A percentile compares a stretch with the other conserved stretches of the same genome.
Evolutionary conservation across 352 stramenopile genomes (phyloP).

Genomic region (Halophytophthora polymorphica): DNA sequence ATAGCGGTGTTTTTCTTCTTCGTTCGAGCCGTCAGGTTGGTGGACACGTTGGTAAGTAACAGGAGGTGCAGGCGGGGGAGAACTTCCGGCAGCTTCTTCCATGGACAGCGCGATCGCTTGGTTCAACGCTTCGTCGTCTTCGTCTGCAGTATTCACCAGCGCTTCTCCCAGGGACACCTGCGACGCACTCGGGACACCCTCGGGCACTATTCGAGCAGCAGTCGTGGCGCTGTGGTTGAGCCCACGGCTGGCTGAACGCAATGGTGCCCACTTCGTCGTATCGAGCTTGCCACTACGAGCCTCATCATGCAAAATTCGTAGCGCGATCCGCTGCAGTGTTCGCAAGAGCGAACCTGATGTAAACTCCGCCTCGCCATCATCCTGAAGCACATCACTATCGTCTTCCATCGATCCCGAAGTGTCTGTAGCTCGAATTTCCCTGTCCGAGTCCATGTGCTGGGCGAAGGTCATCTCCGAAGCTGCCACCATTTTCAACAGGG

Average conservation of each 20-base stretch:
- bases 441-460: slow-evolving; percentile 11
- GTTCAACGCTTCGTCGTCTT: slow-evolving; percentile 30
- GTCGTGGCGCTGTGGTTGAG: slow-evolving; percentile 1
- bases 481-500: slow-evolving; percentile 77
- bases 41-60: neutral
- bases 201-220: neutral
- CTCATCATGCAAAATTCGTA: slow-evolving; percentile 64
- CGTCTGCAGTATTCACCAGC: slow-evolving; percentile 9
- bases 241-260: neutral
- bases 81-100: slow-evolving; percentile 15
- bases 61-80: slow-evolving; percentile 4
- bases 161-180: slow-evolving; percentile 1
- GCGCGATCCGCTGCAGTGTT: slow-evolving; percentile 45
- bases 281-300: slow-evolving; percentile 29
- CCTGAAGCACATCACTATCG: slow-evolving; percentile 3
- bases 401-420: neutral
- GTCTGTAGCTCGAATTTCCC: neutral
- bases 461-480: slow-evolving; percentile 72
- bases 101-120: slow-evolving; percentile 46
- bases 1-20: slow-evolving; percentile 44
- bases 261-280: slow-evolving; percentile 11
- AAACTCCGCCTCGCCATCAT: slow-evolving; percentile 11
- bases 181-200: neutral
- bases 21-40: slow-evolving; percentile 2
- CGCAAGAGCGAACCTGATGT: slow-evolving; percentile 43